These are phyloP conservation scores for Fusarium avenaceum DNA, from an alignment of 2,329 filamentous ascomycete genomes.

Conservation along the genomic window DNA sequence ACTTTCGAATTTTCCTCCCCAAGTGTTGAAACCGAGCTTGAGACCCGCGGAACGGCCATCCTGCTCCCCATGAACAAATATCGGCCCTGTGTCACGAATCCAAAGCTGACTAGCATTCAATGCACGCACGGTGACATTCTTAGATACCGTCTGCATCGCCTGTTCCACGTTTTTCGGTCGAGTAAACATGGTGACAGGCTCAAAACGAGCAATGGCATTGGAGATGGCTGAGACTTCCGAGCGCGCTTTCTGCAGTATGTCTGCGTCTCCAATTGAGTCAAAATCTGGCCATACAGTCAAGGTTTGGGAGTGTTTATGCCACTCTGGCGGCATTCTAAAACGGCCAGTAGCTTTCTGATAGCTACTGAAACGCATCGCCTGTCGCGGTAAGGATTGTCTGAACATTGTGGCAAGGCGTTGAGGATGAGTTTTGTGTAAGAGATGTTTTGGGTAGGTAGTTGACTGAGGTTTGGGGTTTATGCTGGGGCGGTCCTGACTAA, in stretches of 20 bases:
- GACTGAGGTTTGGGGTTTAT: neutral
- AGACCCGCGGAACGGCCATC: constrained; percentile 32
- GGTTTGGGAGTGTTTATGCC: constrained; percentile 26
- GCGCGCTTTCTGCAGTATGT: constrained; percentile 6
- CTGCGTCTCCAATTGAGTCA: constrained; percentile 10
- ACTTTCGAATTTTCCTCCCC: constrained; percentile 43
- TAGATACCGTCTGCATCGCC: constrained; percentile 15
- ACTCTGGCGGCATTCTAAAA: constrained; percentile 34
- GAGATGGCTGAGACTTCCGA: constrained; percentile 47
- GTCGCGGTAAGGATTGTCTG: neutral
- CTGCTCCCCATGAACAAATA: constrained; percentile 32
- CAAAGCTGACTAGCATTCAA: constrained; percentile 44
- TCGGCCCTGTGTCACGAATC: constrained; percentile 49
- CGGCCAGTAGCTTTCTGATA: neutral
- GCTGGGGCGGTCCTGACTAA: too few relatives aligned
- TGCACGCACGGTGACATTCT: constrained; percentile 11
- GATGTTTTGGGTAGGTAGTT: neutral
- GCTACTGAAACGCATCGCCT: neutral
- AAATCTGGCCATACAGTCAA: constrained; percentile 34
- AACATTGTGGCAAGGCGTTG: neutral
- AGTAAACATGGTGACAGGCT: constrained; percentile 46
- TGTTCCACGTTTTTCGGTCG: constrained; percentile 3
- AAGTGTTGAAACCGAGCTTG: constrained; percentile 50
- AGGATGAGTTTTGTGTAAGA: neutral
- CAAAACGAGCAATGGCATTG: constrained; percentile 45